Evolutionary conservation across 345 rosid species (phyloP).

Genomic region (Populus tremula): DNA sequence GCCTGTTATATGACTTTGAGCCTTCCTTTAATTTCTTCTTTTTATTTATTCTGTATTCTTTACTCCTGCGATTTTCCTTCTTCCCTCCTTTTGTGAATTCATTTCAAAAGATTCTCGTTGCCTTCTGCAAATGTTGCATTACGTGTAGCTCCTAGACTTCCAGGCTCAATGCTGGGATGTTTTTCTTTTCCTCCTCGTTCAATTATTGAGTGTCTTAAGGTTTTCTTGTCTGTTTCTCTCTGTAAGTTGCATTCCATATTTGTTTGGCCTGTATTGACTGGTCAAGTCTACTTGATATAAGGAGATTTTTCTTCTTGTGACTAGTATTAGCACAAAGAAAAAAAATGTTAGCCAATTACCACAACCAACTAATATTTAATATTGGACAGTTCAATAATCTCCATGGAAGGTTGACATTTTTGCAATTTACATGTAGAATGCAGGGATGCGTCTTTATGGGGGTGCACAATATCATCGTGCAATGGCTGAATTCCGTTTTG

Average conservation of each 20-base stretch:
- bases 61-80: not conserved
- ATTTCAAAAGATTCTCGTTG: not conserved
- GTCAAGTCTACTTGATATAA: not conserved
- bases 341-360: not conserved
- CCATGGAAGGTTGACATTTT: not conserved
- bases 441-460: slow-evolving; percentile 95
- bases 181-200: not conserved
- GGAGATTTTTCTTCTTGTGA: not conserved
- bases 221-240: not conserved
- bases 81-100: no score
- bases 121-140: not conserved
- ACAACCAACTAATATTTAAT: not conserved
- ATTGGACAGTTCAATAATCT: not conserved
- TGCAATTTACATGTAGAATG: slow-evolving; percentile 47
- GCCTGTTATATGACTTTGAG: no score
- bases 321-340: not conserved
- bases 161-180: not conserved
- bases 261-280: no score
- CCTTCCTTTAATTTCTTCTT: no score
- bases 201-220: not conserved
- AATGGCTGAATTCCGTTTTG: slow-evolving; percentile 96
- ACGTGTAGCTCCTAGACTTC: not conserved
- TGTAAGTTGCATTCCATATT: not conserved
- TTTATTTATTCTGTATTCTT: not conserved
- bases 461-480: slow-evolving; percentile 97